Conservation (phyloP, 345 rosid species). For the Aethionema arabicum region DNA sequence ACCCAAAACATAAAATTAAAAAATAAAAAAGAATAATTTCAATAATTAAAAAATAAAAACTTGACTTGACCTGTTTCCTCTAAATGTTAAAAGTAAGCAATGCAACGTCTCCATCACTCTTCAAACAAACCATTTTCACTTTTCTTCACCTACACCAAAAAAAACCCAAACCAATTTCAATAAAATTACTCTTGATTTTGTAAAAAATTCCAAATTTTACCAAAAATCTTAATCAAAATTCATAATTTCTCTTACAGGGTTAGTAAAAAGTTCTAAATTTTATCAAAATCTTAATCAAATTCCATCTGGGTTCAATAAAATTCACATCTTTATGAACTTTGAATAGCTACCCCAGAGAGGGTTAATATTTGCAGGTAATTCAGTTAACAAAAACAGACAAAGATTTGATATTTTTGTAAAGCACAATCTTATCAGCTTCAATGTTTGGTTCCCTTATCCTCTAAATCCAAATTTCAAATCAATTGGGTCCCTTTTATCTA, state of each 20-base stretch:
- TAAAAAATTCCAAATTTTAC: too few species aligned
- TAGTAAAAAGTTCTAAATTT: slow-evolving; percentile 36
- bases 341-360: too few species aligned
- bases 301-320: slow-evolving; percentile 34
- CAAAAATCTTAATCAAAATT: too few species aligned
- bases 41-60: slow-evolving; percentile 8
- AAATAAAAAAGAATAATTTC: slow-evolving; percentile 25
- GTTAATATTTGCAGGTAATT: too few species aligned
- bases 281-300: background rate
- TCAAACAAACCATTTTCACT: slow-evolving; percentile 39
- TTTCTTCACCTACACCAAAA: slow-evolving; percentile 31
- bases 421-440: slow-evolving; percentile 31
- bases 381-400: background rate
- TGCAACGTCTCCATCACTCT: slow-evolving; percentile 78
- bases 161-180: slow-evolving; percentile 37
- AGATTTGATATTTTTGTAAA: slow-evolving; percentile 15
- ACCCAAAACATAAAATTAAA: slow-evolving; percentile 33
- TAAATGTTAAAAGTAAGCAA: slow-evolving; percentile 50
- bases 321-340: slow-evolving; percentile 21
- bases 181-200: too few species aligned
- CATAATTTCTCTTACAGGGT: too few species aligned
- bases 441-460: slow-evolving; percentile 31
- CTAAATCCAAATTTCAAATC: slow-evolving; percentile 7
- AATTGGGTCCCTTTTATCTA: slow-evolving; percentile 23
- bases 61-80: slow-evolving; percentile 60